A percentile compares a stretch with the other conserved stretches of the same genome.
phyloP scores from a whole-genome alignment of 2,329 filamentous ascomycete species.

The Bipolaris zeicola region DNA sequence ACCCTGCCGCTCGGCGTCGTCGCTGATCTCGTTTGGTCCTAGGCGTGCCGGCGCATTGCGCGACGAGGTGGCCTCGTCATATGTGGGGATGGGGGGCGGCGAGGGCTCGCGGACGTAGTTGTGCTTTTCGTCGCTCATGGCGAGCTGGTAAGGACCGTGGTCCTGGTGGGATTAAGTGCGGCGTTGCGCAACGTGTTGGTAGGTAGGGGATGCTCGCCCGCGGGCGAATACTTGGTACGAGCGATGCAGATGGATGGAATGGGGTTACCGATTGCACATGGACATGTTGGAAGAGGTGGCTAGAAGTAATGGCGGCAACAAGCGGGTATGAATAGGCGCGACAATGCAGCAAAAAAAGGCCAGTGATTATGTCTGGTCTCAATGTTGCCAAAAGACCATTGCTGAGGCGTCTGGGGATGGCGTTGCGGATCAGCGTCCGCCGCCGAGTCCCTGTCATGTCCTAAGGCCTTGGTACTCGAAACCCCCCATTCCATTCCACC shows the following conservation, averaged over 20 bases:
- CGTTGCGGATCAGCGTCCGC: slow-evolving; percentile 21
- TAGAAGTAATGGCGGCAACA: slow-evolving; percentile 23
- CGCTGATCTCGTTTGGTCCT: slow-evolving; percentile 65
- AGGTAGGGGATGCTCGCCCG: slow-evolving; percentile 14
- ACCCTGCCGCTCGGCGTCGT: slow-evolving; percentile 77
- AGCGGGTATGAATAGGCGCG: slow-evolving; percentile 10
- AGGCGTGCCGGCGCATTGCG: slow-evolving; percentile 56
- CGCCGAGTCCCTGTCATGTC: slow-evolving; percentile 15
- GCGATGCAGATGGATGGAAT: slow-evolving; percentile 5
- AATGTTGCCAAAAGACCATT: slow-evolving; percentile 10
- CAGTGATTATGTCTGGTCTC: slow-evolving; percentile 8
- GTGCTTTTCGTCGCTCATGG: slow-evolving; percentile 50
- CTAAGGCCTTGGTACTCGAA: slow-evolving; percentile 24
- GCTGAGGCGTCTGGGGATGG: slow-evolving; percentile 23
- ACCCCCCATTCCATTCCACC: slow-evolving; percentile 15
- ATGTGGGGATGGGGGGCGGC: slow-evolving; percentile 74
- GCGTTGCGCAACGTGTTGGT: slow-evolving; percentile 7
- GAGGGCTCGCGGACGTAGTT: slow-evolving; percentile 53
- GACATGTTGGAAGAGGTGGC: slow-evolving; percentile 29
- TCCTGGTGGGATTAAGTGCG: slow-evolving; percentile 12
- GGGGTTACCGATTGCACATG: slow-evolving; percentile 33
- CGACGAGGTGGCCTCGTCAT: slow-evolving; percentile 77
- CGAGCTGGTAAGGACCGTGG: slow-evolving; percentile 19
- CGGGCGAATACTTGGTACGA: slow-evolving; percentile 14
- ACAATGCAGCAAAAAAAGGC: slow-evolving; percentile 8